Evolutionary conservation across 2,329 filamentous ascomycete species (phyloP).

Genomic region (Calonectria montana): DNA sequence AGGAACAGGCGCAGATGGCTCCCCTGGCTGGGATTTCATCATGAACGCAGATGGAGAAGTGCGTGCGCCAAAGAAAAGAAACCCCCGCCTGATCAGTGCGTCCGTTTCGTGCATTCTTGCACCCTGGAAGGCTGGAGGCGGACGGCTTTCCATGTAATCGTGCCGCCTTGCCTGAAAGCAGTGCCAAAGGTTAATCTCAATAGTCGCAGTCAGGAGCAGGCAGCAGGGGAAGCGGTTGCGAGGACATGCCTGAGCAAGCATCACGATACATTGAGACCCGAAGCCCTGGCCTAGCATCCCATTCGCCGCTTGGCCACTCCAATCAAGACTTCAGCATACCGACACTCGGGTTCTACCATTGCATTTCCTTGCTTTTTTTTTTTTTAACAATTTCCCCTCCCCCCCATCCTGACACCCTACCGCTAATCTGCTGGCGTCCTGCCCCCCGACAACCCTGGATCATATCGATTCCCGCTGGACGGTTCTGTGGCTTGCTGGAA

Average conservation of each 20-base stretch:
- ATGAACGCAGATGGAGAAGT: slow-evolving; percentile 4
- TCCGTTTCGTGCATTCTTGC: slow-evolving; percentile 7
- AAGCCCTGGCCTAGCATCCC: slow-evolving; percentile 15
- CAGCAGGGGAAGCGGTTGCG: background rate
- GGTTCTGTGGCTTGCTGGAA: slow-evolving; percentile 41
- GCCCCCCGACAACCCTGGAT: slow-evolving; percentile 23
- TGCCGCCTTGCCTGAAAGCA: slow-evolving; percentile 5
- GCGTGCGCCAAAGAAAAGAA: slow-evolving; percentile 13
- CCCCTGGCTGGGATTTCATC: background rate
- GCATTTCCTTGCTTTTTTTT: slow-evolving; percentile 24
- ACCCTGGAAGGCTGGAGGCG: background rate
- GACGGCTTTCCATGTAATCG: slow-evolving; percentile 1
- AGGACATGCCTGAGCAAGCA: background rate
- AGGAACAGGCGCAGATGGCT: background rate
- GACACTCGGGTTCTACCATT: slow-evolving; percentile 4
- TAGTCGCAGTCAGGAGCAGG: background rate
- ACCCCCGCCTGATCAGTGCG: slow-evolving; percentile 21
- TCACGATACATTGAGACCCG: background rate
- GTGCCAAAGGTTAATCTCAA: background rate
- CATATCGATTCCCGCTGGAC: slow-evolving; percentile 30
- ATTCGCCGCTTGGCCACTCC: background rate
- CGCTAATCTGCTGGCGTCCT: slow-evolving; percentile 18
- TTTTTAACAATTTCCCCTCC: too few relatives aligned
- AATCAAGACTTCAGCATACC: background rate
- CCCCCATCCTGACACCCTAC: slow-evolving; percentile 21